Evolutionary conservation across 768 basidiomycete genomes (phyloP).

Genomic region (Lactarius pseudohatsudake): DNA sequence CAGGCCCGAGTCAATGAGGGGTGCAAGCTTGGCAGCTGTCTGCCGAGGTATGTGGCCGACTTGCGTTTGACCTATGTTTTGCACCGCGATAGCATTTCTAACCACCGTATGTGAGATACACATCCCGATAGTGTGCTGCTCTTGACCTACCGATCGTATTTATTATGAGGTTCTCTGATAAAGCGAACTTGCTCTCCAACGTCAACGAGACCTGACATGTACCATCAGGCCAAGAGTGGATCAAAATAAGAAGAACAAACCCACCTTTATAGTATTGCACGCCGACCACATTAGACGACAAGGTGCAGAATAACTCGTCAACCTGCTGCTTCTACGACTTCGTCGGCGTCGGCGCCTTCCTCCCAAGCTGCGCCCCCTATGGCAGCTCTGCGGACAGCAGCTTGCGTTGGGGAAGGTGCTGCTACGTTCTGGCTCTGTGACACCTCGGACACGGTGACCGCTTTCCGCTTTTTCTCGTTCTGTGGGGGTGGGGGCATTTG

Average conservation of each 20-base stretch:
- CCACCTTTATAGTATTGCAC: constrained; percentile 78
- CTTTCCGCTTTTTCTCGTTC: constrained; percentile 49
- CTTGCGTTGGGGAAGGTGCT: constrained; percentile 30
- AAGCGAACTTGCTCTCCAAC: constrained; percentile 74
- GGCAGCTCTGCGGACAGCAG: constrained; percentile 15
- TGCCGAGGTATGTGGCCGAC: constrained; percentile 77
- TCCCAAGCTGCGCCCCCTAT: constrained; percentile 27
- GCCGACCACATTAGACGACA: constrained; percentile 70
- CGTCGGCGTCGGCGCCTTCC: constrained; percentile 25
- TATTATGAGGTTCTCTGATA: constrained; percentile 63
- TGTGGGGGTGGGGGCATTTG: constrained; percentile 31
- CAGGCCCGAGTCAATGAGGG: constrained; percentile 61
- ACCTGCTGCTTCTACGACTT: constrained; percentile 26
- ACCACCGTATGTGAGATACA: neutral
- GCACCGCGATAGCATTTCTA: constrained; percentile 80
- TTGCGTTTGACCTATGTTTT: constrained; percentile 70
- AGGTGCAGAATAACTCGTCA: constrained; percentile 68
- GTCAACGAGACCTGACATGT: constrained; percentile 64
- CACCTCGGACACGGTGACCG: constrained; percentile 31
- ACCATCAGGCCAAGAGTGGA: neutral
- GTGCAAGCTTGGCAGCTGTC: constrained; percentile 60
- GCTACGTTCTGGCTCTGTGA: constrained; percentile 5
- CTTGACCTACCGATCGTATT: constrained; percentile 57
- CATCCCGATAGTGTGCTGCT: neutral
- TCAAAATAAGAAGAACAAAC: constrained; percentile 14